A percentile compares a stretch with the other conserved stretches of the same genome.
phyloP scores from a whole-genome alignment of 805 yeast species.

The Metschnikowia gruessii region DNA sequence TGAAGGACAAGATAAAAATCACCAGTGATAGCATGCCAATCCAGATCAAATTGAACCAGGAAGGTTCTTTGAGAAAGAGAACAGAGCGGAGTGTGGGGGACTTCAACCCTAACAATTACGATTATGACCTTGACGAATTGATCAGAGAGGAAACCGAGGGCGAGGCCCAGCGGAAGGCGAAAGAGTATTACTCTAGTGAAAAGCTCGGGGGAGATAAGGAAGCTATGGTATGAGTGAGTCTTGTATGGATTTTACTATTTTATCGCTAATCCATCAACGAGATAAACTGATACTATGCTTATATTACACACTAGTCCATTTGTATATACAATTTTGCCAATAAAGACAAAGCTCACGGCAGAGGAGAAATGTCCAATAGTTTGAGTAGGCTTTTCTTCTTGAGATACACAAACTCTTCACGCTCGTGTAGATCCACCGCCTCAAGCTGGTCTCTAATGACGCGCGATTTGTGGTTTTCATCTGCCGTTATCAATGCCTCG shows the following conservation, averaged over 20 bases:
- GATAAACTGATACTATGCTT: neutral
- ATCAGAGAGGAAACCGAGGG: constrained; percentile 34
- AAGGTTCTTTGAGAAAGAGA: constrained; percentile 26
- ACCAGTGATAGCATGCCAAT: constrained; percentile 39
- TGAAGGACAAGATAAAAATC: constrained; percentile 30
- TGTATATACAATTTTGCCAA: constrained; percentile 2
- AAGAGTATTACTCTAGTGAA: constrained; percentile 14
- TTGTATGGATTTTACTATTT: too few species aligned
- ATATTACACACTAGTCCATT: neutral
- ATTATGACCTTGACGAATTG: constrained; percentile 44
- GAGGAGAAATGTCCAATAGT: constrained; percentile 11
- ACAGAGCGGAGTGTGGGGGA: constrained; percentile 36
- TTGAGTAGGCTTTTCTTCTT: constrained; percentile 16
- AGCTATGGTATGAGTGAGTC: constrained; percentile 16
- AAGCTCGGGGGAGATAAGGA: constrained; percentile 17
- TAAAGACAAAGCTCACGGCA: neutral
- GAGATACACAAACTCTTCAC: constrained; percentile 13
- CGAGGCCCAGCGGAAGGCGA: constrained; percentile 16
- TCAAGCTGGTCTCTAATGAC: neutral
- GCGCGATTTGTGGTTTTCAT: constrained; percentile 1
- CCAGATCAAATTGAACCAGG: constrained; percentile 30
- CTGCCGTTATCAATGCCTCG: constrained; percentile 3
- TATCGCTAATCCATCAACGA: too few species aligned
- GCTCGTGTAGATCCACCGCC: constrained; percentile 11
- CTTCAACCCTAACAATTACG: constrained; percentile 40